Base-by-base conservation (phyloP, 176 grass and related monocot genomes). In the Dactylis glomerata region DNA sequence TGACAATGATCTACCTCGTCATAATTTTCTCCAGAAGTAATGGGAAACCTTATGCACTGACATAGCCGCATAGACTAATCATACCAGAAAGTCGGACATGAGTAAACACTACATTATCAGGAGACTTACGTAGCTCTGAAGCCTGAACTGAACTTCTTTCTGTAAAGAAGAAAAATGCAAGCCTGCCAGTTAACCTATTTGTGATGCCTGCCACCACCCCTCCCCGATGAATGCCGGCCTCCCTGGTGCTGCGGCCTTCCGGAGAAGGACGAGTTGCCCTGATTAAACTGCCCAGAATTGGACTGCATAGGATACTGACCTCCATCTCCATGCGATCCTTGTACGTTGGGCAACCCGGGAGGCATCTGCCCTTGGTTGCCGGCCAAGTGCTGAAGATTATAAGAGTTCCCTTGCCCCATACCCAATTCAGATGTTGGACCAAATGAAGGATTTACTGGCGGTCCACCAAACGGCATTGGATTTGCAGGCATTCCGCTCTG, bases 181-280 rank as follows among this genome's bases (percentile, higher is more conserved):
- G 68, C n/a, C 6, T 41, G 67, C 36, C 12, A 0, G 23, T 54
- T 64, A 32, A 32, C 76, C 70, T 86, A 73, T 84, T 79, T 73
- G 55, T 52, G 68, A 74, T 73, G 24, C 70, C 41, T 15, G 1
- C 54, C 56, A 24, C 81, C 54, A 44, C 92, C 88, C 84, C 95
- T 88, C 5, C 84, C 85, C 5, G 40, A 76, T 71, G 77, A 81
- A 80, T 81, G 82, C 50, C 80, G 63, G 51, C 87, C 92, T 31
- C 91, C 93, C 14, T 84, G 81, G 40, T 82, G 80, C 19, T 86
- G 76, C 4, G 46, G 62, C 67, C 77, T 92, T 89, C 77, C 84
- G 32, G 69, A 67, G 73, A 82, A 93, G 33, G 82, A 87, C 33
- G 87, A 59, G 66, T 82, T 95, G 27, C 96, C 89, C 33, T 27